A percentile compares a stretch with the other conserved stretches of the same genome.
Evolutionary conservation across 352 stramenopile genomes (phyloP).

Genomic region (Phytophthora macrochlamydospora): DNA sequence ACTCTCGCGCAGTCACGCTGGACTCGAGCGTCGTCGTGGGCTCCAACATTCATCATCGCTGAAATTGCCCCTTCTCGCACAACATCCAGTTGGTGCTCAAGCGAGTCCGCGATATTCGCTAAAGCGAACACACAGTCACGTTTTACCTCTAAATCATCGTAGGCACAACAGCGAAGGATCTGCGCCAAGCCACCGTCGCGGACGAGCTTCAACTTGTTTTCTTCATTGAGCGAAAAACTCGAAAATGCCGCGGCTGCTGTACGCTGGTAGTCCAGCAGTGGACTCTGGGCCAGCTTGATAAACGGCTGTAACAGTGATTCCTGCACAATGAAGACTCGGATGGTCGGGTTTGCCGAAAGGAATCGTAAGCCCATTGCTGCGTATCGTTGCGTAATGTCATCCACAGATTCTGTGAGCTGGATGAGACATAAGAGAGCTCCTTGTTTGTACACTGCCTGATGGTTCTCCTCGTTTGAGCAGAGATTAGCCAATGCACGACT

Average conservation of each 20-base stretch:
- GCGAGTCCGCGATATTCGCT: conserved; percentile 92
- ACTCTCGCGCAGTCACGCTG: conserved; percentile 93
- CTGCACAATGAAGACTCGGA: conserved; percentile 92
- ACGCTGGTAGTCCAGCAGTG: conserved; percentile 92
- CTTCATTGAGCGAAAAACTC: conserved; percentile 92
- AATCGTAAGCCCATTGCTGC: conserved; percentile 95
- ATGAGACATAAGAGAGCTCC: conserved; percentile 92
- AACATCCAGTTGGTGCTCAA: conserved; percentile 91
- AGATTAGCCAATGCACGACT: conserved; percentile 93
- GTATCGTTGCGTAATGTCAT: conserved; percentile 95
- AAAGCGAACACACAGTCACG: conserved; percentile 94
- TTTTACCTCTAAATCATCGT: conserved; percentile 91
- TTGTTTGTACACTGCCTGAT: conserved; percentile 92
- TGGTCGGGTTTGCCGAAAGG: conserved; percentile 92
- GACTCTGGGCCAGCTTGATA: conserved; percentile 90
- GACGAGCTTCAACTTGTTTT: conserved; percentile 95
- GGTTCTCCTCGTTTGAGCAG: conserved; percentile 94
- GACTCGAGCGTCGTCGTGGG: conserved; percentile 89
- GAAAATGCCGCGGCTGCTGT: conserved; percentile 93
- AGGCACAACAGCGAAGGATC: conserved; percentile 91
- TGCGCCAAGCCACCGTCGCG: conserved; percentile 89
- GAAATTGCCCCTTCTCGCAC: conserved; percentile 88
- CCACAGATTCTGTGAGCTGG: conserved; percentile 81
- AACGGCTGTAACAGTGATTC: conserved; percentile 92
- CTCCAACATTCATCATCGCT: conserved; percentile 73